Base-by-base conservation (phyloP, 305 asterid genomes). In the Solanum hybrid region DNA sequence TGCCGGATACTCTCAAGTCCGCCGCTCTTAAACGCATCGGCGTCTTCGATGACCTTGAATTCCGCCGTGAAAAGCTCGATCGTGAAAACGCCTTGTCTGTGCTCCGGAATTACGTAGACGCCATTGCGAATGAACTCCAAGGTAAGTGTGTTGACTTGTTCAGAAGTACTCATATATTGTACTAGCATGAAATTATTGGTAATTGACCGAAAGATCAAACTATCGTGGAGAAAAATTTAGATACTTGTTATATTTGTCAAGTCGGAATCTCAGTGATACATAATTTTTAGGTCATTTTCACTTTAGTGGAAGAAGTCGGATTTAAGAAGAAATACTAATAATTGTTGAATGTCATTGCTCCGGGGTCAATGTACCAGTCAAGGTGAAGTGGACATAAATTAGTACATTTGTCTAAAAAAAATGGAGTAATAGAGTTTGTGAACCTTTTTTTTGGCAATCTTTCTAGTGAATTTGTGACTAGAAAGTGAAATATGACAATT, bases 51-150 rank as follows among this genome's bases (percentile, higher is more conserved):
- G 91, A 89, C 78, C n/a, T 71, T n/a, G 90, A 36, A 89, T 93
- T 93, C 92, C 88, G 39, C 36, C 22, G 86, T 86, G 91, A 81
- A 88, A 87, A 92, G 92, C 85, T 93, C 87, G 92, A 93, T 86
- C 73, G 71, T 92, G 89, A 92, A 22, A 92, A 89, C 35, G 95
- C 95, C 80, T 86, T 92, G 57, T 51, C 90, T 83, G 76, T 83
- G 89, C 92, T 94, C 42, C 91, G 86, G 64, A 86, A 86, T 89
- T 94, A 90, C 91, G 89, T 94, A 39, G 87, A 92, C 14, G 92
- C 94, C 61, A 86, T 93, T 57, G 93, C 94, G 69, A 93, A 93
- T 90, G 92, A 93, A 88, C 94, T 94, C 78, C 90, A 82, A 91
- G 96, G 96, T 93, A 57, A 39, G 91, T 29, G 67, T 74, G 89